Base-by-base conservation (phyloP, 345 rosid genomes). In the Eucalyptus coolabah region DNA sequence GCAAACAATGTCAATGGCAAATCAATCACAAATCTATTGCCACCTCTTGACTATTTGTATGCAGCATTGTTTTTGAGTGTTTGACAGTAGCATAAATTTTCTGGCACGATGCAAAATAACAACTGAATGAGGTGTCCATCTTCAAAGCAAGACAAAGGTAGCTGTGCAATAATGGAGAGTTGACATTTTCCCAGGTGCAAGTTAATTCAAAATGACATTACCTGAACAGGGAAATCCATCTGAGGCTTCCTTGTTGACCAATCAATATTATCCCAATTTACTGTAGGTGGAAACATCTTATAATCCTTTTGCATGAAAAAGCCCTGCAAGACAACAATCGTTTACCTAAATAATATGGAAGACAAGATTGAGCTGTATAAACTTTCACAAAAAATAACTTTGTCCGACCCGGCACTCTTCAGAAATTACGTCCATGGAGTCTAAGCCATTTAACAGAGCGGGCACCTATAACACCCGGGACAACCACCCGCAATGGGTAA, bases 201-300 rank as follows among this genome's bases (percentile, higher is more conserved):
- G 50, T 45, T 72, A 65, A 45, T 40, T 87, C 86, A 82, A 26
- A 49, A 19, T 50, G 77, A 65, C 63, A 81, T 87, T 86, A 97
- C 99, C 99, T 98, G 99, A 91, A 98, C 97, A 88, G 99, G 99
- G 92, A 98, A 98, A 95, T 98, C 99, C 98, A 96, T 97, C 91
- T 94, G 97, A 34, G 99, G 98, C 94, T 94, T 95, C 93, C 99
- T 96, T 37, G 98, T 91, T 88, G 95, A 91, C 99, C 99, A 98
- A 90, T 94, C 28, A 86, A 96, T 96, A 90, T 97, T 98, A 91
- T 97, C 97, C 99, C 99, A 97, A 90, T 98, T 89, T 86, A 97
- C 99, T 60, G 95, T 92, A 81, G 99, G 99, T n/a, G 99, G 98
- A 93, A 98, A 98, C 99, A 97, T 97, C 91, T 97, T 98, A 94